Percentiles rank a stretch among this genome's conserved stretches.
Conservation (phyloP, 495 filamentous ascomycete species). For the Parathielavia appendiculata region DNA sequence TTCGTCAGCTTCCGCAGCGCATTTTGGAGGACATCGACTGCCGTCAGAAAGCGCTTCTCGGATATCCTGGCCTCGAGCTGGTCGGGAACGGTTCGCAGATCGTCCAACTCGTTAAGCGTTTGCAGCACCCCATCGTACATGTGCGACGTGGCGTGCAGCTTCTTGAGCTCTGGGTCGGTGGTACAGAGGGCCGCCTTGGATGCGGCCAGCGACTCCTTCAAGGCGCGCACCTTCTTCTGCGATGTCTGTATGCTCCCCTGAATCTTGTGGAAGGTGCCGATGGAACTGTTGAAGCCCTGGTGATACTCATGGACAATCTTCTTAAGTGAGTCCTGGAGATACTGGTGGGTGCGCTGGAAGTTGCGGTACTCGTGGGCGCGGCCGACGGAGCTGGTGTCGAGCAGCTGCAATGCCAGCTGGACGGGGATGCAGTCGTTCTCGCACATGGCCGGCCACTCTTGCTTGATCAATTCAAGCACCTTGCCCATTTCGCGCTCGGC, state of each 20-base stretch:
- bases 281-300: conserved; percentile 98
- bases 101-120: conserved; percentile 75
- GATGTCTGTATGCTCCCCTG: conserved; percentile 86
- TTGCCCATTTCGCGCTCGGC: conserved; percentile 46
- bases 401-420: conserved; percentile 83
- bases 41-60: conserved; percentile 89
- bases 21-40: conserved; percentile 86
- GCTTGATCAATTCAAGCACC: conserved; percentile 61
- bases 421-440: conserved; percentile 83
- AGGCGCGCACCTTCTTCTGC: conserved; percentile 72
- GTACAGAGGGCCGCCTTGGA: conserved; percentile 78
- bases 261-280: conserved; percentile 98
- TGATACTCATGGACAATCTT: conserved; percentile 98
- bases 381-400: conserved; percentile 90
- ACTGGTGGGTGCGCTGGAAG: conserved; percentile 73
- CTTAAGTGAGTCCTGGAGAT: conserved; percentile 86
- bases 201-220: conserved; percentile 77
- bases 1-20: conserved; percentile 74
- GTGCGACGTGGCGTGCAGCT: conserved; percentile 75
- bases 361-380: conserved; percentile 78
- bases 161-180: conserved; percentile 88
- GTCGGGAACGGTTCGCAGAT: conserved; percentile 85
- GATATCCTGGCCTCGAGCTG: conserved; percentile 89
- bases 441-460: conserved; percentile 88
- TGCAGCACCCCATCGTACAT: conserved; percentile 89